phyloP scores from a whole-genome alignment of 306 rosid genomes.

The Cyclanthera cordifolia region DNA sequence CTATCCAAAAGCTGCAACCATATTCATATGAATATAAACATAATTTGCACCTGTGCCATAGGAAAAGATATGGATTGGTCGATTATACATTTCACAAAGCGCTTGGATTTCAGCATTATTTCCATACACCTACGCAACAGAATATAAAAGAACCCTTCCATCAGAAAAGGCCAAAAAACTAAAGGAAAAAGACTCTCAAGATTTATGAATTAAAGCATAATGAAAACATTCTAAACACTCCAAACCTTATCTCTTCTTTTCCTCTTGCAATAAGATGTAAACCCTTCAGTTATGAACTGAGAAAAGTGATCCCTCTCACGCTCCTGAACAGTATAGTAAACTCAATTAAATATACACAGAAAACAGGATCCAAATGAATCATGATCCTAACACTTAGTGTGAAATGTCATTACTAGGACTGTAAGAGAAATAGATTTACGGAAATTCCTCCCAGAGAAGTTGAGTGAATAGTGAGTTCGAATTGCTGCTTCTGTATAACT shows the following conservation, averaged over 20 bases:
- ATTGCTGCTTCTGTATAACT: neutral
- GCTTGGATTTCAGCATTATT: constrained; percentile 95
- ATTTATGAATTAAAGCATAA: neutral
- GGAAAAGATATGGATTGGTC: constrained; percentile 86
- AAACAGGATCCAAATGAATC: neutral
- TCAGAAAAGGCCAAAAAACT: neutral
- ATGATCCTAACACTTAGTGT: neutral
- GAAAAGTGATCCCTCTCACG: constrained; percentile 86
- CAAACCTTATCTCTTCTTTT: constrained; percentile 96
- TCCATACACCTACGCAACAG: constrained; percentile 73
- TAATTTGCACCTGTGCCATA: constrained; percentile 50
- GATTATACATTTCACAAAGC: constrained; percentile 83
- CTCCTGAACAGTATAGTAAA: constrained; percentile 46
- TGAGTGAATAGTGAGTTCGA: neutral
- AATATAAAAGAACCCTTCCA: neutral
- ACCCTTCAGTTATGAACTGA: constrained; percentile 83
- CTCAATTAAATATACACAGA: neutral
- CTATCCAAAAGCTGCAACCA: neutral
- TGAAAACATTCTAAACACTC: neutral
- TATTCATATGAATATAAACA: neutral
- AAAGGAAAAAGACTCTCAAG: constrained; percentile 7
- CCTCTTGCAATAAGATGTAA: constrained; percentile 88
- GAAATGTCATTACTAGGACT: neutral
- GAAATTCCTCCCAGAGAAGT: neutral
- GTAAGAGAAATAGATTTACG: neutral